A percentile compares a stretch with the other conserved stretches of the same genome.
phyloP scores from a whole-genome alignment of 371 early-diverging fungal genomes.

The Circinella minor region DNA sequence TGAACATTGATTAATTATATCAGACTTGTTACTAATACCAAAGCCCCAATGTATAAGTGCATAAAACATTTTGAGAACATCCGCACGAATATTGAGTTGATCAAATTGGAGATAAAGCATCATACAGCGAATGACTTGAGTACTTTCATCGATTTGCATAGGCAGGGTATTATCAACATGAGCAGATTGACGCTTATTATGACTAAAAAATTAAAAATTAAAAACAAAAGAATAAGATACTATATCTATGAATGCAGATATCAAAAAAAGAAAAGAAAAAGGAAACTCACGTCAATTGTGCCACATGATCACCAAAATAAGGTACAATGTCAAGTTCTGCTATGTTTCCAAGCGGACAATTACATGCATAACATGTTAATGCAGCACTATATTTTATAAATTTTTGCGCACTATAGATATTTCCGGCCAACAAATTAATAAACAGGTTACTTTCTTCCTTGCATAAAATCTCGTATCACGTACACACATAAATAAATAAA shows the following conservation, averaged over 20 bases:
- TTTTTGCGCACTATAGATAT: constrained; percentile 24
- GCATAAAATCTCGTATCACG: background rate
- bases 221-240: background rate
- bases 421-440: background rate
- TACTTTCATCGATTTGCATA: constrained; percentile 35
- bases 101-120: constrained; percentile 37
- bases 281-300: constrained; percentile 36
- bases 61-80: constrained; percentile 48
- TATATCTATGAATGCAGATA: background rate
- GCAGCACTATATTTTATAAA: constrained; percentile 48
- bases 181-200: constrained; percentile 34
- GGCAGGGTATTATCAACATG: constrained; percentile 25
- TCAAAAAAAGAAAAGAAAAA: constrained; percentile 8
- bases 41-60: constrained; percentile 46
- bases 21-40: constrained; percentile 38
- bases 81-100: constrained; percentile 40
- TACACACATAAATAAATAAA: background rate
- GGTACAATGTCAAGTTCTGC: constrained; percentile 47
- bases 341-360: constrained; percentile 44
- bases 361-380: constrained; percentile 43
- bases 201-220: constrained; percentile 18
- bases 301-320: constrained; percentile 32
- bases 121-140: constrained; percentile 41
- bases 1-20: constrained; percentile 38
- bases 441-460: background rate